Percentiles rank a stretch among this genome's conserved stretches.
Evolutionary conservation across 2,329 filamentous ascomycete species (phyloP).

Genomic region (Calonectria crousiana): DNA sequence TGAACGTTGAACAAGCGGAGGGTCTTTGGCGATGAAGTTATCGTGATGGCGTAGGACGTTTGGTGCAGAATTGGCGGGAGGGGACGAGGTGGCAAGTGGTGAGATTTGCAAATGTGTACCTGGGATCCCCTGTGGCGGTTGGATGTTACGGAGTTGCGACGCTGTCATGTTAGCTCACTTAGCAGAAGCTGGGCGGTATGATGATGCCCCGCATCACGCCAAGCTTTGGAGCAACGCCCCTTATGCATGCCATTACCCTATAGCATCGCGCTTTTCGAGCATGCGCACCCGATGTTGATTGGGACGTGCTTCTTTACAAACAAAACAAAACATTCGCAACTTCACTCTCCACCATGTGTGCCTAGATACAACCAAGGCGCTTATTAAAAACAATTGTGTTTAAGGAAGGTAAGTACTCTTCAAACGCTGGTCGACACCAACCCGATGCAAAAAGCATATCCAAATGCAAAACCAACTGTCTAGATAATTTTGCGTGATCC

Average conservation of each 20-base stretch:
- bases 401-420: neutral
- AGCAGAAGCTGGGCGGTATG: conserved; percentile 22
- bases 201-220: conserved; percentile 28
- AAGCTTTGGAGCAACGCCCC: conserved; percentile 1
- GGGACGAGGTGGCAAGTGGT: conserved; percentile 2
- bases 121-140: conserved; percentile 7
- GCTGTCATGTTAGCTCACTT: conserved; percentile 20
- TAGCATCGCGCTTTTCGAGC: neutral
- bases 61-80: conserved; percentile 1
- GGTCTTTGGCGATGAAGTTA: neutral
- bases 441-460: neutral
- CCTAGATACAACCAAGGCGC: neutral
- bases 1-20: conserved; percentile 11
- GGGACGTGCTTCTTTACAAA: neutral
- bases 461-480: conserved; percentile 13
- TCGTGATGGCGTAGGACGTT: neutral
- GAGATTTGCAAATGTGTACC: neutral
- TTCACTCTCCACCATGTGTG: neutral
- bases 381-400: neutral
- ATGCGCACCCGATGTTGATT: neutral
- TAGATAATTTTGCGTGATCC: conserved; percentile 29
- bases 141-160: conserved; percentile 14
- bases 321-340: neutral
- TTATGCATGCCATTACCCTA: conserved; percentile 34
- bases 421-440: neutral